These are phyloP conservation scores for Beauveria scarabaeidicola DNA, from an alignment of 2,329 filamentous ascomycete species.

Conservation along the genomic window DNA sequence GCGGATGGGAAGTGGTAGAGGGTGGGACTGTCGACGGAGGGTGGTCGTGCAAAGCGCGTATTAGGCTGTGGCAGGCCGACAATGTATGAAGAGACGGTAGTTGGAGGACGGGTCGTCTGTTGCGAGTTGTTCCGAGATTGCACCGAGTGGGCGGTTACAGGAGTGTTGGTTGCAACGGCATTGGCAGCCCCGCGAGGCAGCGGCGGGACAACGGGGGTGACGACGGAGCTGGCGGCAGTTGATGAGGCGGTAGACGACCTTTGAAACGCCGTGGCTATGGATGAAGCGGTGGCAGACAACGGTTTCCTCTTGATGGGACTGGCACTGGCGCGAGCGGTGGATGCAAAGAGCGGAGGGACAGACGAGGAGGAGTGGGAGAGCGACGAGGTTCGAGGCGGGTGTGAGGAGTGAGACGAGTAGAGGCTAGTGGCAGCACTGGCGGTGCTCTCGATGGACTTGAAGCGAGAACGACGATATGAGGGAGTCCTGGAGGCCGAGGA, in stretches of 20 bases:
- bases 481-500: constrained; percentile 4
- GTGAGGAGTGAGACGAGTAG: constrained; percentile 19
- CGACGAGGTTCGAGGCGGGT: constrained; percentile 16
- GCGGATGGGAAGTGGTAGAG: constrained; percentile 47
- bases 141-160: neutral
- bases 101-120: neutral
- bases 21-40: constrained; percentile 51
- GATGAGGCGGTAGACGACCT: constrained; percentile 21
- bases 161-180: neutral
- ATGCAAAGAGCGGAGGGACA: constrained; percentile 9
- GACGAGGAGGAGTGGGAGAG: constrained; percentile 10
- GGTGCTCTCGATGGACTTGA: constrained; percentile 4
- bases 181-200: neutral
- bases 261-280: constrained; percentile 33
- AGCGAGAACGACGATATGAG: constrained; percentile 1
- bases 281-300: constrained; percentile 46
- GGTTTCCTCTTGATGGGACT: constrained; percentile 49
- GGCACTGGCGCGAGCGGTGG: constrained; percentile 16
- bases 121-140: neutral
- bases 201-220: constrained; percentile 10
- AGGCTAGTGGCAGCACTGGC: constrained; percentile 14
- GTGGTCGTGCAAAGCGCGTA: constrained; percentile 45
- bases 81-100: constrained; percentile 22
- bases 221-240: neutral
- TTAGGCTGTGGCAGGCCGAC: constrained; percentile 39